Percentiles rank a stretch among this genome's conserved stretches.
phyloP scores from a whole-genome alignment of 306 rosid genomes.

The Clitoria ternatea region DNA sequence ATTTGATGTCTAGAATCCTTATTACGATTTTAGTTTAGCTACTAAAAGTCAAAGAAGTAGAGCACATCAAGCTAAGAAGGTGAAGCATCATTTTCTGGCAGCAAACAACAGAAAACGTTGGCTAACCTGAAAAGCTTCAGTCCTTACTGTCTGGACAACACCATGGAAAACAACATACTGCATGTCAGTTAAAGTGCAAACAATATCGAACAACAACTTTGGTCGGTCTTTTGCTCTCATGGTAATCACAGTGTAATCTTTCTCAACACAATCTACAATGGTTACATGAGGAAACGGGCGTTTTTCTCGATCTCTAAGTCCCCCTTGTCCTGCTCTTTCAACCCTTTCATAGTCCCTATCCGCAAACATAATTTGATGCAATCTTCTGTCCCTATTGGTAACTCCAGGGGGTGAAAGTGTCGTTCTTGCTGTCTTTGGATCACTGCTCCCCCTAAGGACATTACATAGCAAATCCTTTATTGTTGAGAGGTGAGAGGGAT shows the following conservation, averaged over 20 bases:
- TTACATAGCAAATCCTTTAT: conserved; percentile 80
- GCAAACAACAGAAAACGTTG: not conserved
- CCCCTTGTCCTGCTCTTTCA: conserved; percentile 38
- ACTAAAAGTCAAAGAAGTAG: not conserved
- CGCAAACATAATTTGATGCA: conserved; percentile 96
- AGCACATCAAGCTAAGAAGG: not conserved
- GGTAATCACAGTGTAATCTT: conserved; percentile 74
- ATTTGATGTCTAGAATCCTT: no score
- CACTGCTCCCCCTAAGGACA: conserved; percentile 68
- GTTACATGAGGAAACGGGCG: conserved; percentile 64
- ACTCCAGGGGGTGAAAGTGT: conserved; percentile 72
- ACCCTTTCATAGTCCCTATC: conserved; percentile 85
- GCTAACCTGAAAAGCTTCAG: conserved; percentile 84
- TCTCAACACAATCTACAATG: conserved; percentile 65
- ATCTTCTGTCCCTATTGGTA: conserved; percentile 74
- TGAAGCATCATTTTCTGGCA: not conserved
- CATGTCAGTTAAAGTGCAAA: conserved; percentile 97
- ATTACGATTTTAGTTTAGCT: not conserved
- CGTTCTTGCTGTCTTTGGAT: conserved; percentile 65
- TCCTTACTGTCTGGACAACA: conserved; percentile 61
- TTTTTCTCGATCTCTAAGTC: conserved; percentile 42
- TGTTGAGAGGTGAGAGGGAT: conserved; percentile 53
- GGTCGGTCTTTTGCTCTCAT: conserved; percentile 89
- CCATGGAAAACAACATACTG: conserved; percentile 93
- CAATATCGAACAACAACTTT: conserved; percentile 78